phyloP scores from a whole-genome alignment of 768 basidiomycete species.

The Fomitopsis serialis region DNA sequence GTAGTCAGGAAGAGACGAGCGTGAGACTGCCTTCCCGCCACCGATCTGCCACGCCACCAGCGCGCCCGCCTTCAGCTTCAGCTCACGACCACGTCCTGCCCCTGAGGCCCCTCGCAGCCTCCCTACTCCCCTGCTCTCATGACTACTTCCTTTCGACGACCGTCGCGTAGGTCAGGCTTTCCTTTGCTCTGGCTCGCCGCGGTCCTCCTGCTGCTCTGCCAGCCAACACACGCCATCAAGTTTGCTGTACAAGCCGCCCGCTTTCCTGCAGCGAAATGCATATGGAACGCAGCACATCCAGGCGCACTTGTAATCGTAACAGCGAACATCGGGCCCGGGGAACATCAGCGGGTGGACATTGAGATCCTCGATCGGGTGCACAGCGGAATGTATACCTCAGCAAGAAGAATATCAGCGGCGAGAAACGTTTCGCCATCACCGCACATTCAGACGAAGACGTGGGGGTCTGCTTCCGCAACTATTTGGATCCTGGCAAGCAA shows the following conservation, averaged over 20 bases:
- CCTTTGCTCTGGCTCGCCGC: conserved; percentile 22
- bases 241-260: conserved; percentile 70
- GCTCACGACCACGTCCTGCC: not conserved
- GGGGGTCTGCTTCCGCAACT: conserved; percentile 91
- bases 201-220: conserved; percentile 23
- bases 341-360: conserved; percentile 81
- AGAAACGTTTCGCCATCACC: conserved; percentile 91
- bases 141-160: not conserved
- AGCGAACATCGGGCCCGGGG: conserved; percentile 79
- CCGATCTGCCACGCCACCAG: too few species aligned
- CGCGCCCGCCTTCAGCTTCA: too few species aligned
- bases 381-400: conserved; percentile 86
- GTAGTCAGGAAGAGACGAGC: too few species aligned
- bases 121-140: not conserved
- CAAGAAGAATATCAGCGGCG: conserved; percentile 83
- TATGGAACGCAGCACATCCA: conserved; percentile 90
- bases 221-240: conserved; percentile 63
- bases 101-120: not conserved
- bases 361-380: conserved; percentile 88
- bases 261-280: conserved; percentile 77
- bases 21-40: too few species aligned
- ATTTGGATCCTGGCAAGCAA: conserved; percentile 63
- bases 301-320: conserved; percentile 94
- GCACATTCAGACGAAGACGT: conserved; percentile 92
- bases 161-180: not conserved